These are phyloP conservation scores for Penicillium longicatenatum DNA, from an alignment of 495 filamentous ascomycete genomes.

Conservation along the genomic window DNA sequence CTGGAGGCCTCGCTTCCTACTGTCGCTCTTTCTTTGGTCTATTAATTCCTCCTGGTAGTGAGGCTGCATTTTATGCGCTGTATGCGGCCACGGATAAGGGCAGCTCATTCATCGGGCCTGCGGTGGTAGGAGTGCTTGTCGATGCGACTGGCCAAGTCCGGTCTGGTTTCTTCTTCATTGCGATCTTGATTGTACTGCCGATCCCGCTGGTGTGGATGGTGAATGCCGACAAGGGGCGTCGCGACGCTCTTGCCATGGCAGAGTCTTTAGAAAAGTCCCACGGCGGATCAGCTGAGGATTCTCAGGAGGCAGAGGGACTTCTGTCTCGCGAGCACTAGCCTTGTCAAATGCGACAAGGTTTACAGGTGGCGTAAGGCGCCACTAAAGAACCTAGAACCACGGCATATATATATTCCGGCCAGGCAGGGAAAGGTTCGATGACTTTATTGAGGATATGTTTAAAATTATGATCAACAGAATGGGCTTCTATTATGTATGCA, in stretches of 20 bases:
- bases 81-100: conserved; percentile 96
- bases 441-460: neutral
- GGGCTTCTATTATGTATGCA: neutral
- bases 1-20: conserved; percentile 81
- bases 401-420: neutral
- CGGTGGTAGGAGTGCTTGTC: conserved; percentile 82
- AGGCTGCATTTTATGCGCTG: conserved; percentile 89
- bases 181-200: conserved; percentile 71
- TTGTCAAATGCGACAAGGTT: neutral
- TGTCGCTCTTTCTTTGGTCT: conserved; percentile 84
- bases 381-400: neutral
- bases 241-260: conserved; percentile 67
- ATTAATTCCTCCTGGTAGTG: conserved; percentile 83
- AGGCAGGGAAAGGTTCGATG: neutral
- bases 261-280: conserved; percentile 51
- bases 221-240: conserved; percentile 75
- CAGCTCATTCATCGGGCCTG: conserved; percentile 82
- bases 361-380: neutral
- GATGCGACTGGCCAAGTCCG: conserved; percentile 81
- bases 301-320: conserved; percentile 38
- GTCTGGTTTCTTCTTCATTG: conserved; percentile 87
- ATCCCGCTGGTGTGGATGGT: conserved; percentile 78
- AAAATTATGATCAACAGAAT: neutral
- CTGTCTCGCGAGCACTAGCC: conserved; percentile 19
- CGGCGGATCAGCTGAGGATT: conserved; percentile 11